These are phyloP conservation scores for Coleophoma cylindrospora DNA, from an alignment of 2,329 filamentous ascomycete species.

Conservation along the genomic window DNA sequence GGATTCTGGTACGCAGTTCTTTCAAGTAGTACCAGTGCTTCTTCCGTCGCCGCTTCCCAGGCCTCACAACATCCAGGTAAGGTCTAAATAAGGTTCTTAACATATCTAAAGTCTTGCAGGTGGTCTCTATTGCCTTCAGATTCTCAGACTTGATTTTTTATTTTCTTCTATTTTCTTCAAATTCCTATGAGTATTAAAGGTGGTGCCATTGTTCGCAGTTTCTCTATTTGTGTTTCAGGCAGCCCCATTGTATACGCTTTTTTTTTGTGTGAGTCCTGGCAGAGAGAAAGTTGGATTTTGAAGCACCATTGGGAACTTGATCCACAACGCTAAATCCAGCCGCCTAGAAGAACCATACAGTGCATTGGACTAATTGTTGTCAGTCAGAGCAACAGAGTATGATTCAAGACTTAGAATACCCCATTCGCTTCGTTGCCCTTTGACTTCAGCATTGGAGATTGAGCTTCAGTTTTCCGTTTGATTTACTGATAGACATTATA, in stretches of 20 bases:
- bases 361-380: not conserved
- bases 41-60: not conserved
- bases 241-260: not conserved
- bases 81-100: constrained; percentile 8
- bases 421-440: not conserved
- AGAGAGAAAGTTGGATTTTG: not conserved
- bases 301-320: too few species aligned
- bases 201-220: not conserved
- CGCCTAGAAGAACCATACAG: not conserved
- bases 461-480: not conserved
- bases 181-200: not conserved
- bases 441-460: not conserved
- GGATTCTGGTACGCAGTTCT: constrained; percentile 17
- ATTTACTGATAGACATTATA: not conserved
- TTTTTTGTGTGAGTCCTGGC: not conserved
- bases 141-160: not conserved
- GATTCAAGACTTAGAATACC: not conserved
- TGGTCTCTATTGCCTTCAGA: constrained; percentile 1
- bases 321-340: too few species aligned
- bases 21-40: not conserved
- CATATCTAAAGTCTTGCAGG: constrained; percentile 3
- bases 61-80: constrained; percentile 7
- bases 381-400: not conserved
- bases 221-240: not conserved
- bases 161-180: not conserved